Base-by-base conservation (phyloP, 179 eudicot species). In the Silene vulgaris region DNA sequence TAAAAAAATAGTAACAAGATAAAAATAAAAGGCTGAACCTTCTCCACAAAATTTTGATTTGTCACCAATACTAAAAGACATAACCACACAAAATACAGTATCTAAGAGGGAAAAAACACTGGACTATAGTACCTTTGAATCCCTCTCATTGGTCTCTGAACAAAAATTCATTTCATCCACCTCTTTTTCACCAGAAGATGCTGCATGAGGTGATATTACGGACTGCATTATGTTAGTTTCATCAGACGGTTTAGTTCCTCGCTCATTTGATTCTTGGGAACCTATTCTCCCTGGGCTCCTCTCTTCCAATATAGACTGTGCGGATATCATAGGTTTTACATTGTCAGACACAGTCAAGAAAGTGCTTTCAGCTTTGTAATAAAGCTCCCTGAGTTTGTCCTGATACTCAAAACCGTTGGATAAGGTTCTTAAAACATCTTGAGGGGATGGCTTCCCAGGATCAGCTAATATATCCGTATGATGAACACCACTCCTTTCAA, bases 401-500 rank as follows among this genome's bases (percentile, higher is more conserved):
- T 73, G 78, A 77, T 88, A 80, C 23, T 89, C 97, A 76, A 84
- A 75, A 74, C 86, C 84, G 81, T 82, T 59, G 14, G 88, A 84
- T 35, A 96, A 81, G 79, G 79, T 78, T 85, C 77, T 87, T 69
- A 96, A 79, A 72, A 88, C 92, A 86, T 88, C 84, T 80, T 82
- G 75, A 61, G 96, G 91, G 64, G 32, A 78, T 50, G 97, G 98
- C 82, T 88, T 90, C 56, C 84, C 84, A 80, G 91, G 84, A 79
- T 81, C 91, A 79, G 78, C 73, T 74, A 83, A 84, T n/a, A 82
- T 74, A 43, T 82, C 84, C 50, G 74, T 77, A 60, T 79, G 92
- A 80, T 84, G 86, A 73, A 86, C 71, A 65, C 98, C 96, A 80
- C 82, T 89, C 80, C 92, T 87, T 80, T 86, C 89, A 78, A 86